Percentiles rank a stretch among this genome's conserved stretches.
These are phyloP conservation scores for Firmiana major DNA, from an alignment of 345 rosid genomes.

Conservation along the genomic window DNA sequence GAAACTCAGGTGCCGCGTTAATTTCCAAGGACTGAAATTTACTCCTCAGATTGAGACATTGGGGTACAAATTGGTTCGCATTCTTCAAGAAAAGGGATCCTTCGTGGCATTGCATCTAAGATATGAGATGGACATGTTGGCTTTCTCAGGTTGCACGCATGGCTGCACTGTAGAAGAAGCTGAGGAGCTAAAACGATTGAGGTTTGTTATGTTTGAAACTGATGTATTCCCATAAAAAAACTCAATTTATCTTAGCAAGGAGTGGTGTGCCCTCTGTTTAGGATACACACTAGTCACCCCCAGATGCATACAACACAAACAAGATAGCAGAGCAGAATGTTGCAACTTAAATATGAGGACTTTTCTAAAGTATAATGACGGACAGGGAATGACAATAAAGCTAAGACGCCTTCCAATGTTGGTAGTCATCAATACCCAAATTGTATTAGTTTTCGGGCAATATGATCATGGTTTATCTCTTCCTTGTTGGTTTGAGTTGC, in stretches of 20 bases:
- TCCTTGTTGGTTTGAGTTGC: background rate
- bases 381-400: background rate
- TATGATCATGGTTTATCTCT: background rate
- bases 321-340: background rate
- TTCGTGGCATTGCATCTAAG: conserved; percentile 90
- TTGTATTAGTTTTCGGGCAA: background rate
- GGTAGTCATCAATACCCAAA: background rate
- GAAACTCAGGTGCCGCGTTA: conserved; percentile 85
- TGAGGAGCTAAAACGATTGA: conserved; percentile 77
- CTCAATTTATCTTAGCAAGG: background rate
- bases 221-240: background rate
- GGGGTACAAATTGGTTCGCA: conserved; percentile 69
- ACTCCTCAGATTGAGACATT: conserved; percentile 87
- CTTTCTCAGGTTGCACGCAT: conserved; percentile 96
- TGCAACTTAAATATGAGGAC: background rate
- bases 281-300: background rate
- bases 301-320: background rate
- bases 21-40: conserved; percentile 85
- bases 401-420: background rate
- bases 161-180: conserved; percentile 92
- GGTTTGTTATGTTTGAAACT: conserved; percentile 46
- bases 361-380: background rate
- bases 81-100: conserved; percentile 72
- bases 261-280: background rate
- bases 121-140: conserved; percentile 99